These are phyloP conservation scores for Xerocomus brunneocitrinus DNA, from an alignment of 768 basidiomycete species.

Conservation along the genomic window DNA sequence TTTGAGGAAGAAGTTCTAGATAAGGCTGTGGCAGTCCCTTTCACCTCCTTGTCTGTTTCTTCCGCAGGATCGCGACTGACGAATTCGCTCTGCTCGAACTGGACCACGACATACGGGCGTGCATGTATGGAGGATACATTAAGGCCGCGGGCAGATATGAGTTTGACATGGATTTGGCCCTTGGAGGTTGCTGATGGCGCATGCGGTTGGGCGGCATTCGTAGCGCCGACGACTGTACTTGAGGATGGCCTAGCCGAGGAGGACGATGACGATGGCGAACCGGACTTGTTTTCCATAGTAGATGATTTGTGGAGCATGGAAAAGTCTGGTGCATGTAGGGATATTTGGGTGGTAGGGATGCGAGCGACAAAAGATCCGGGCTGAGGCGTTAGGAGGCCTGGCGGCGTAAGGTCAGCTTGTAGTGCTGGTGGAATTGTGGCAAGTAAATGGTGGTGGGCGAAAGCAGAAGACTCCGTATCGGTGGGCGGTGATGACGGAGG, in stretches of 20 bases:
- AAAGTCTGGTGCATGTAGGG: constrained; percentile 83
- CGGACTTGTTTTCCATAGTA: constrained; percentile 35
- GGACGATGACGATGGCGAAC: constrained; percentile 40
- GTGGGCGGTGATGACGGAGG: neutral
- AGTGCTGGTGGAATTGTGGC: constrained; percentile 15
- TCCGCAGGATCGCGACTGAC: constrained; percentile 85
- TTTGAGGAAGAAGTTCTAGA: constrained; percentile 57
- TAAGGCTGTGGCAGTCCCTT: constrained; percentile 62
- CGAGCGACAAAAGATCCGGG: constrained; percentile 46
- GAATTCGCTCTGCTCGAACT: constrained; percentile 99
- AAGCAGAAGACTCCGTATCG: constrained; percentile 5
- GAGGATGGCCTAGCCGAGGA: constrained; percentile 34
- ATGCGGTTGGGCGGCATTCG: constrained; percentile 24
- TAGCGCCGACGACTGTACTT: constrained; percentile 15
- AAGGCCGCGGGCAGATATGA: constrained; percentile 86
- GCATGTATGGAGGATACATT: constrained; percentile 62
- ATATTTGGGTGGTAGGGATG: constrained; percentile 57
- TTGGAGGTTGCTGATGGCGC: constrained; percentile 37
- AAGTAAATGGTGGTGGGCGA: constrained; percentile 28
- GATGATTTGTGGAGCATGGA: constrained; percentile 59
- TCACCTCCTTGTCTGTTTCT: constrained; percentile 85
- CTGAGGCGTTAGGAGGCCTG: constrained; percentile 45
- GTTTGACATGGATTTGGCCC: constrained; percentile 92
- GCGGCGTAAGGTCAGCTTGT: constrained; percentile 36
- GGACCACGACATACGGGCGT: constrained; percentile 90